Conservation (phyloP, 2,329 filamentous ascomycete species). For the Stemphylium vesicarium region DNA sequence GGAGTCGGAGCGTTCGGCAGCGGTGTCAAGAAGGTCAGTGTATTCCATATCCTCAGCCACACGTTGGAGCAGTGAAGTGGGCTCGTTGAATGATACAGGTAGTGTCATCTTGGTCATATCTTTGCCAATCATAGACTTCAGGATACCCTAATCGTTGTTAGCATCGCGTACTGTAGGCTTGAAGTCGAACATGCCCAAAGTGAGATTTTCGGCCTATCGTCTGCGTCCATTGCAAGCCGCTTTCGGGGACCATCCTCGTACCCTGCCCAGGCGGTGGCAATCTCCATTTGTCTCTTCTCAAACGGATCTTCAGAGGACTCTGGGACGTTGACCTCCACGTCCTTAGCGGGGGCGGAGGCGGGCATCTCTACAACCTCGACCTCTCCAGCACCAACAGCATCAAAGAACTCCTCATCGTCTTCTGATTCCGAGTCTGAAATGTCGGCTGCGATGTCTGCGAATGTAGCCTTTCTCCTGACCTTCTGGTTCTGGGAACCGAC, state of each 20-base stretch:
- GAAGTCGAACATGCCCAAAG: slow-evolving; percentile 73
- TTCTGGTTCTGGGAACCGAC: slow-evolving; percentile 20
- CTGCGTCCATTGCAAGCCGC: slow-evolving; percentile 84
- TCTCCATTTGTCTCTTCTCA: slow-evolving; percentile 63
- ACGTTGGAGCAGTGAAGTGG: slow-evolving; percentile 91
- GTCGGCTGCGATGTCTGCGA: slow-evolving; percentile 71
- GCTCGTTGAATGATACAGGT: slow-evolving; percentile 98
- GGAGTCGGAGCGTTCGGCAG: slow-evolving; percentile 83
- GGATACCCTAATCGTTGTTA: slow-evolving; percentile 70
- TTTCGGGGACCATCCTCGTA: slow-evolving; percentile 88
- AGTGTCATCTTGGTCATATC: slow-evolving; percentile 99
- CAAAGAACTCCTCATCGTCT: slow-evolving; percentile 93
- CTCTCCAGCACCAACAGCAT: slow-evolving; percentile 91
- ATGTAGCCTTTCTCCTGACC: slow-evolving; percentile 66
- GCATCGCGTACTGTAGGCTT: slow-evolving; percentile 9
- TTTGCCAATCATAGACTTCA: slow-evolving; percentile 99
- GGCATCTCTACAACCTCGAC: slow-evolving; percentile 79
- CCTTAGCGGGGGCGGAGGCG: slow-evolving; percentile 34
- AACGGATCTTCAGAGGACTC: slow-evolving; percentile 55
- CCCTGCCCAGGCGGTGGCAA: slow-evolving; percentile 80
- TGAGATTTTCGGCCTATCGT: slow-evolving; percentile 90
- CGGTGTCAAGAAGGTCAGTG: slow-evolving; percentile 86
- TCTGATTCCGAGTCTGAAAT: slow-evolving; percentile 74
- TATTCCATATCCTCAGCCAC: slow-evolving; percentile 99
- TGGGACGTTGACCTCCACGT: slow-evolving; percentile 45